Base-by-base conservation (phyloP, 345 rosid species). In the Nephelium lappaceum region DNA sequence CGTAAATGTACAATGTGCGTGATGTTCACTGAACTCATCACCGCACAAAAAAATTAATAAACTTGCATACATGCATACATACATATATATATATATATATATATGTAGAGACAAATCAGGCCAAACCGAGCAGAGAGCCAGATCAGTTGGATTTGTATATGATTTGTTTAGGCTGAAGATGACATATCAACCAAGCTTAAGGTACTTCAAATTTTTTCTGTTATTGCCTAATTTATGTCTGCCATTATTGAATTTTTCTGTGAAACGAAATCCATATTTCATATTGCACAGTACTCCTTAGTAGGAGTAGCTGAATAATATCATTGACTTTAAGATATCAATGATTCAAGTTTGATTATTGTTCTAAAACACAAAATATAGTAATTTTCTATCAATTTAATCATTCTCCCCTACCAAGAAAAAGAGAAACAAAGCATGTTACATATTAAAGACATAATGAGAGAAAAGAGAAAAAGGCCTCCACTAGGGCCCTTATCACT, bases 151-250 rank as follows among this genome's bases (percentile, higher is more conserved):
- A 36, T 47, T 63, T 63, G 66, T 51, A 42, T 12, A 55, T 63
- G 36, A 63, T 45, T 70, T 77, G 71, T 72, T 65, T 65, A 80
- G 69, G 69, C 14, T 75, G 85, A 80, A 51, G 76, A 67, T 25
- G 85, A 82, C 84, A 61, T 74, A 55, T 39, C 80, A 80, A 69
- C 81, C 9, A 8, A 77, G 77, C 72, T 55, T 62, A 8, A 27
- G 3, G 63, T 39, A 47, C 8, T 73, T 38, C 24, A 49, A 21
- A 5, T 62, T 69, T 15, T 71, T 53, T 16, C 2, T 4, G 5
- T 14, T 53, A 53, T 16, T n/a, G 5, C 8, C 58, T 5, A 6
- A 53, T 3, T 16, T 31, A 53, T 53, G 18, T 16, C 8, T 53
- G 5, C n/a, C 1, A 16, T 53, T 0, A 53, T 8, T 5, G 1